These are phyloP conservation scores for Kodamaea leandrae DNA, from an alignment of 805 yeast species.

Conservation along the genomic window DNA sequence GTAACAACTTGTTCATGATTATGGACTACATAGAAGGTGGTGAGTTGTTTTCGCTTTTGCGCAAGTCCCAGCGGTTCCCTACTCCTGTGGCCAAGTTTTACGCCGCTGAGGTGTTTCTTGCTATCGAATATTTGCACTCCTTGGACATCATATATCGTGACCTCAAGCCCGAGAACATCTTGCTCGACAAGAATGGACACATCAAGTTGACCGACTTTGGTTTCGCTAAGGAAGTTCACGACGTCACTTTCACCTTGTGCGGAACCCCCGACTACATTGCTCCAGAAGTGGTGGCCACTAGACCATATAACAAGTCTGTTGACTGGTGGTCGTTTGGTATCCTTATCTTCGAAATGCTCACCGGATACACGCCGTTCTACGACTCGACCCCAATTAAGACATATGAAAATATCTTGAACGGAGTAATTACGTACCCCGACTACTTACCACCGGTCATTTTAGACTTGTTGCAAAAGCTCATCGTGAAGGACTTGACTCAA, in stretches of 20 bases:
- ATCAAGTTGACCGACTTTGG: constrained; percentile 62
- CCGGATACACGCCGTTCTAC: constrained; percentile 62
- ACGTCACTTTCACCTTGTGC: constrained; percentile 60
- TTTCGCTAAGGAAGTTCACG: constrained; percentile 58
- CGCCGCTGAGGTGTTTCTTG: constrained; percentile 60
- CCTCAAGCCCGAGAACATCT: constrained; percentile 59
- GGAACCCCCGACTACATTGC: constrained; percentile 67
- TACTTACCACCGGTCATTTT: constrained; percentile 54
- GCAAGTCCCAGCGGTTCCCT: constrained; percentile 59
- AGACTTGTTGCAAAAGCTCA: constrained; percentile 49
- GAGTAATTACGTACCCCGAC: constrained; percentile 52
- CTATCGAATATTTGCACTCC: constrained; percentile 58
- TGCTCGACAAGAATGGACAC: constrained; percentile 58
- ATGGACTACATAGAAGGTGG: constrained; percentile 69
- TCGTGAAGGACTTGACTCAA: constrained; percentile 53
- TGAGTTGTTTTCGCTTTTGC: constrained; percentile 52
- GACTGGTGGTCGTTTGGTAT: constrained; percentile 69
- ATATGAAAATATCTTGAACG: constrained; percentile 55
- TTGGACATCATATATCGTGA: constrained; percentile 59
- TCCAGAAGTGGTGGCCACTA: constrained; percentile 63
- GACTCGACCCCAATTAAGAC: constrained; percentile 65
- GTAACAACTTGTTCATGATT: constrained; percentile 55
- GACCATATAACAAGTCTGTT: constrained; percentile 60
- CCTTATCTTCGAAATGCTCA: constrained; percentile 58
- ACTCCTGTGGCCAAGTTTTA: constrained; percentile 63